Evolutionary conservation across 1,284 basidiomycete genomes (phyloP), one percentile per base, ranked within the genome.

Genomic region (Veloboletus limbatus): DNA sequence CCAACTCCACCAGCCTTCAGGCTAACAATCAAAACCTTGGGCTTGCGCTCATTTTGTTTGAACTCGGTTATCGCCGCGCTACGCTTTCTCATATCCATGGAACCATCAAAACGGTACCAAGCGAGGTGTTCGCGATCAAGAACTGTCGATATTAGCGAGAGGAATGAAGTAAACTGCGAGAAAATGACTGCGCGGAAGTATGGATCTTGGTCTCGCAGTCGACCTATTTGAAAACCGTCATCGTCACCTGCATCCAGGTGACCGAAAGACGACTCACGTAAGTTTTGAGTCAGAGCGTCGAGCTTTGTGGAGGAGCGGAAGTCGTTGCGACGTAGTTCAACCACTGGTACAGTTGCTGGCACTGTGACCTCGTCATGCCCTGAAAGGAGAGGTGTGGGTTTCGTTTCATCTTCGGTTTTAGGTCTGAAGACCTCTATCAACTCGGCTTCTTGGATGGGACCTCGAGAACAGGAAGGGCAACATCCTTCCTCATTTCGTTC

Each of bases 1-100:
- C 95, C 95, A 6, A 97, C 94, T 10, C 96, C 95, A 17, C 95
- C 95, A 1, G 95, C 96, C 63, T 94, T 93, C 59, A 97, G 70
- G 59, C 92, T 95, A 48, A 98, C 79, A 39, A 97, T 80, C 37
- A 98, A 69, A 10, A 99, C 77, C 57, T 88, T 84, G 1, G 89
- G 82, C 52, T 81, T 82, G 32, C 77, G 71, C 2, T 79, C 82
- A 3, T 77, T 69, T 25, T 75, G 68, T 56, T 82, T 88, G 72
- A 94, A 95, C 51, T 80, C 79, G 54, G 81, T 72, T 40, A 99
- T 76, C 0, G 91, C 84, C 6, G 76, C 76, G 28, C 79, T 85
- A 34, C 93, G 79, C 62, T 89, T 88, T 65, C 87, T 89, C 54
- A 97, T 78, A 56, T 88, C 86, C 85, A 97, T 96, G 0, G 88